Percentiles rank a stretch among this genome's conserved stretches.
These are phyloP conservation scores for Colletotrichum brevisporum DNA, from an alignment of 2,329 filamentous ascomycete genomes.

Conservation along the genomic window DNA sequence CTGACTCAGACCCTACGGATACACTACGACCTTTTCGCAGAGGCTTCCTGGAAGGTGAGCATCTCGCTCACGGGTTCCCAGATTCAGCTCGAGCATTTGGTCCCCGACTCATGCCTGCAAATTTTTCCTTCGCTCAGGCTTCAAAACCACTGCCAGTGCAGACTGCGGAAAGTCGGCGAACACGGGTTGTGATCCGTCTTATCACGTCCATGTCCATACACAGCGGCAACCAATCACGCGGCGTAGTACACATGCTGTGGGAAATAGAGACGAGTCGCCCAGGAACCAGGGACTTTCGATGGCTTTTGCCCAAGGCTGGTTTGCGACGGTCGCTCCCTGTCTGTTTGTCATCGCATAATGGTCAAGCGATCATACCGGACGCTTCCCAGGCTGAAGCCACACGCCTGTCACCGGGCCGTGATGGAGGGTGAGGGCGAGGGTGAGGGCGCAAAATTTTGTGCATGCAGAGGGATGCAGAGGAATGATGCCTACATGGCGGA, in stretches of 20 bases:
- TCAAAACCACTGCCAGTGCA: background rate
- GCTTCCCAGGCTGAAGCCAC: conserved; percentile 10
- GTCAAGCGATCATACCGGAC: conserved; percentile 16
- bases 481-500: conserved; percentile 1
- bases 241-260: no score
- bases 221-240: no score
- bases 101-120: conserved; percentile 26
- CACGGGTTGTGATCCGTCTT: no score
- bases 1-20: conserved; percentile 23
- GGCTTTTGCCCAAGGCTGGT: background rate
- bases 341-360: conserved; percentile 20
- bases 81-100: background rate
- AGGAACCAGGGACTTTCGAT: background rate
- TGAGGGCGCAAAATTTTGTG: conserved; percentile 2
- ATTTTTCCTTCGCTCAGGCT: background rate
- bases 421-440: conserved; percentile 1
- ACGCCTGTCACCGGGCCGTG: background rate
- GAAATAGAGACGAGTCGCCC: no score
- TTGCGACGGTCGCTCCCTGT: conserved; percentile 13
- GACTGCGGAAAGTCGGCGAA: no score
- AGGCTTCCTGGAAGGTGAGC: no score
- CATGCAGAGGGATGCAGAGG: no score
- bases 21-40: no score
- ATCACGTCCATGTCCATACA: no score
- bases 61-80: background rate